These are phyloP conservation scores for Chiua sp. DNA, from an alignment of 1,284 basidiomycete genomes.

Conservation along the genomic window DNA sequence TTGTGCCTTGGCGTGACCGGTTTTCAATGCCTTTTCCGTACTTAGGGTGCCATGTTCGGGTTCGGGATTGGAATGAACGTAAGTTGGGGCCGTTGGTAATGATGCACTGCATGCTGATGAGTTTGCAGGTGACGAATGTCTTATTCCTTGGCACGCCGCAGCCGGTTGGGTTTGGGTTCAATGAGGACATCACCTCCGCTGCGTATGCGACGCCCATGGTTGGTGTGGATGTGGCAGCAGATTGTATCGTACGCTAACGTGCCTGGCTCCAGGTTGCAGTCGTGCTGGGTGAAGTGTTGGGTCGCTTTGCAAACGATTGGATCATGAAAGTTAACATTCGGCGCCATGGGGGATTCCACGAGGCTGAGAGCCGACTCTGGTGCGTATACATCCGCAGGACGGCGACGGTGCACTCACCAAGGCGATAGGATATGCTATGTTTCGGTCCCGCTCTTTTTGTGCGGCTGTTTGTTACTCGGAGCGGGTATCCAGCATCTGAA, in stretches of 20 bases:
- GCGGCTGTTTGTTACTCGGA: conserved; percentile 67
- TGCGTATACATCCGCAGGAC: conserved; percentile 29
- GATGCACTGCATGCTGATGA: conserved; percentile 1
- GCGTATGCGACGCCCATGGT: conserved; percentile 71
- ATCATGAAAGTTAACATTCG: conserved; percentile 62
- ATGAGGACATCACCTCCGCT: conserved; percentile 56
- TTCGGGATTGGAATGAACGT: conserved; percentile 79
- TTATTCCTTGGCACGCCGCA: conserved; percentile 67
- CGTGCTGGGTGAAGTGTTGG: conserved; percentile 70
- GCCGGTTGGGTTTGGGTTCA: conserved; percentile 65
- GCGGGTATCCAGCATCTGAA: conserved; percentile 62
- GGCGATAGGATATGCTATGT: conserved; percentile 63
- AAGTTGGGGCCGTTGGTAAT: conserved; percentile 16
- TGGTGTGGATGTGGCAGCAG: conserved; percentile 14
- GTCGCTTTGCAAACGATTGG: conserved; percentile 71
- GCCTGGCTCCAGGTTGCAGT: conserved; percentile 53
- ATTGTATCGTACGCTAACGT: not conserved
- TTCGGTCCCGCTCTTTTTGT: conserved; percentile 65
- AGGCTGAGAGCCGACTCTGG: conserved; percentile 74
- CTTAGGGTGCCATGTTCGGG: conserved; percentile 64
- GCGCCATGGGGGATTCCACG: conserved; percentile 70
- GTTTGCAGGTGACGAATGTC: conserved; percentile 63
- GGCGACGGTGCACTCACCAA: not conserved
- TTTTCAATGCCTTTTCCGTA: not conserved
- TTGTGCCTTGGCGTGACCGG: not conserved